These are phyloP conservation scores for Trichoderma atrobrunneum DNA, from an alignment of 2,329 filamentous ascomycete species.

Conservation along the genomic window DNA sequence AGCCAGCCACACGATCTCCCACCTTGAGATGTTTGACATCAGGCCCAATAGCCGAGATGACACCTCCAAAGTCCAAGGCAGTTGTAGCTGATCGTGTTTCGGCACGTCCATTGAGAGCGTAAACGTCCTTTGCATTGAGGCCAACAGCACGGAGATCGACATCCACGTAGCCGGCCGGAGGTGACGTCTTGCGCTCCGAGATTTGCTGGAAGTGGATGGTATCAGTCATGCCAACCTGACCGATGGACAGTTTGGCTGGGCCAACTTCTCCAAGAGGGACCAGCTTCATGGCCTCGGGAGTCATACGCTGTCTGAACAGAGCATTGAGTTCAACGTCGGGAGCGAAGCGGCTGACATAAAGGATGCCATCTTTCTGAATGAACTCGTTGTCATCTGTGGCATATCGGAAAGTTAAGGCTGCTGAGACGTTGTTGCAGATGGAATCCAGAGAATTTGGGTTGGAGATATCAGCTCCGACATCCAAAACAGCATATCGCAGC, in stretches of 20 bases:
- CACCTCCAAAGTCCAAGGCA: conserved; percentile 27
- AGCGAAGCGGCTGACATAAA: conserved; percentile 26
- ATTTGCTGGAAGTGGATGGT: conserved; percentile 26
- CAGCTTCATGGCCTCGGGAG: background rate
- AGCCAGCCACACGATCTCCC: conserved; percentile 29
- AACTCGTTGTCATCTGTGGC: conserved; percentile 3
- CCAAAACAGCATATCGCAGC: background rate
- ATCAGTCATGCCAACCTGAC: conserved; percentile 18
- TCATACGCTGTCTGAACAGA: conserved; percentile 21
- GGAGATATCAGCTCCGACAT: background rate
- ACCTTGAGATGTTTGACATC: conserved; percentile 22
- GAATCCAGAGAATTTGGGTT: background rate
- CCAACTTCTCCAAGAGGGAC: background rate
- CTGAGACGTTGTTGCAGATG: background rate
- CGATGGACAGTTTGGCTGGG: conserved; percentile 20
- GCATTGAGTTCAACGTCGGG: conserved; percentile 25
- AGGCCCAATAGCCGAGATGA: conserved; percentile 25
- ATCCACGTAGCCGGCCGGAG: conserved; percentile 13
- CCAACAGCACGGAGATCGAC: conserved; percentile 19
- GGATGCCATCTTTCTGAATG: conserved; percentile 2
- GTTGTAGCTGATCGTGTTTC: conserved; percentile 31
- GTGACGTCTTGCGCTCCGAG: background rate
- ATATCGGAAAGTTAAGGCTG: background rate
- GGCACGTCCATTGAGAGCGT: conserved; percentile 27
- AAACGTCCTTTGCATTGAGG: conserved; percentile 28